phyloP scores from a whole-genome alignment of 2,329 filamentous ascomycete genomes.

The Chaetomiaceae sp. region DNA sequence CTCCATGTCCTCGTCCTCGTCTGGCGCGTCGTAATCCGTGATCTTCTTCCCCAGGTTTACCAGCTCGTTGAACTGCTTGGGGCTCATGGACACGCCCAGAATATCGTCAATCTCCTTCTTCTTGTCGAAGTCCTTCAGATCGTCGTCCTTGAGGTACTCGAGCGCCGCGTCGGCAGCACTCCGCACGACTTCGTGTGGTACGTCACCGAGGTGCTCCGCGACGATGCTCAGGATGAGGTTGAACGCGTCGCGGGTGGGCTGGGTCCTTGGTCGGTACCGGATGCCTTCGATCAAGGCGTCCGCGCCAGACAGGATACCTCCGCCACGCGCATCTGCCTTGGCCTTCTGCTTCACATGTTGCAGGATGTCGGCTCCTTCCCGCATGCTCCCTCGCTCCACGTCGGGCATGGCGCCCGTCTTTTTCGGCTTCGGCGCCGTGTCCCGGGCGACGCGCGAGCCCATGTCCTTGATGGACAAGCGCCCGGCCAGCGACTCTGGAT shows the following conservation, averaged over 20 bases:
- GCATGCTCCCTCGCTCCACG: conserved; percentile 69
- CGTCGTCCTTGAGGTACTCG: conserved; percentile 90
- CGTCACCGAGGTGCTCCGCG: conserved; percentile 82
- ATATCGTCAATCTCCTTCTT: conserved; percentile 97
- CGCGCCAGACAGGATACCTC: conserved; percentile 75
- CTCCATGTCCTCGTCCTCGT: conserved; percentile 86
- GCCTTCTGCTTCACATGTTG: conserved; percentile 81
- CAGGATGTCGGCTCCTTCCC: conserved; percentile 79
- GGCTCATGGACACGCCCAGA: conserved; percentile 72
- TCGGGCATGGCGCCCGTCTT: conserved; percentile 64
- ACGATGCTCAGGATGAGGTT: conserved; percentile 91
- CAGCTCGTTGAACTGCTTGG: conserved; percentile 94
- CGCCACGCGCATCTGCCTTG: conserved; percentile 70
- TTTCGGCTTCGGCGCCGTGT: conserved; percentile 75
- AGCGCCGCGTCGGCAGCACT: conserved; percentile 91
- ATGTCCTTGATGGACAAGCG: conserved; percentile 92
- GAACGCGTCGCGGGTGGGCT: conserved; percentile 87
- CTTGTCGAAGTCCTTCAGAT: conserved; percentile 95
- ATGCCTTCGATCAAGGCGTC: conserved; percentile 89
- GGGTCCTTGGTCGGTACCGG: conserved; percentile 84
- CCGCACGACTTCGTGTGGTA: conserved; percentile 83
- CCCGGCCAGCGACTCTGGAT: conserved; percentile 94
- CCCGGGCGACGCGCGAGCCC: conserved; percentile 78
- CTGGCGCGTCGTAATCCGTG: conserved; percentile 94
- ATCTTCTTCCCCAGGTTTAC: conserved; percentile 98